These are phyloP conservation scores for Phytophthora capsici DNA, from an alignment of 352 stramenopile species.

Conservation along the genomic window DNA sequence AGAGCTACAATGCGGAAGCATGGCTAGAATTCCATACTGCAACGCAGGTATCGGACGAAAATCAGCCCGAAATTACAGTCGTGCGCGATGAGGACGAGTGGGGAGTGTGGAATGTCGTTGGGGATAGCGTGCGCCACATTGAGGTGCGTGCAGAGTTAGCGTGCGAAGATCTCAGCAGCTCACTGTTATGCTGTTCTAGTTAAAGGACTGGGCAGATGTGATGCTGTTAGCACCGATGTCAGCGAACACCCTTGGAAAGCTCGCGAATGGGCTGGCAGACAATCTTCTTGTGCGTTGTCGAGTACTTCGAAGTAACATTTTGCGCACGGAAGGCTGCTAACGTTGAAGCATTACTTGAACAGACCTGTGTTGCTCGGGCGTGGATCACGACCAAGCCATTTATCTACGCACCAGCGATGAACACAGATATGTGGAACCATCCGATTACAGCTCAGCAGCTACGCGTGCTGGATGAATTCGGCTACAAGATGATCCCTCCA, in stretches of 20 bases:
- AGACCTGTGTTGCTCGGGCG: conserved; percentile 92
- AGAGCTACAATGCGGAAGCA: conserved; percentile 66
- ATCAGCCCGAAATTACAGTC: conserved; percentile 41
- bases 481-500: conserved; percentile 87
- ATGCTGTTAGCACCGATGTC: conserved; percentile 90
- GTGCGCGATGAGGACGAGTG: conserved; percentile 87
- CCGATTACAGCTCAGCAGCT: conserved; percentile 90
- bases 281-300: conserved; percentile 88
- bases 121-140: conserved; percentile 89
- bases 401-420: conserved; percentile 96
- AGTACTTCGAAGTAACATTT: background rate
- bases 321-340: conserved; percentile 3
- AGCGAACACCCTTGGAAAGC: conserved; percentile 91
- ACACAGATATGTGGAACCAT: conserved; percentile 98
- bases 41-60: conserved; percentile 7
- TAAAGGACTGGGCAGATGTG: conserved; percentile 96
- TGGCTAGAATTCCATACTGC: conserved; percentile 57
- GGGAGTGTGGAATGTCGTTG: conserved; percentile 75
- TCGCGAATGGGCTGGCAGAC: conserved; percentile 94
- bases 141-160: conserved; percentile 49
- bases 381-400: conserved; percentile 95
- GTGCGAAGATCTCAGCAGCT: background rate
- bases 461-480: conserved; percentile 56
- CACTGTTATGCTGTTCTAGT: conserved; percentile 36
- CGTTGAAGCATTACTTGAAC: background rate